Evolutionary conservation across 2,329 filamentous ascomycete species (phyloP).

Genomic region (Exophiala sideris): DNA sequence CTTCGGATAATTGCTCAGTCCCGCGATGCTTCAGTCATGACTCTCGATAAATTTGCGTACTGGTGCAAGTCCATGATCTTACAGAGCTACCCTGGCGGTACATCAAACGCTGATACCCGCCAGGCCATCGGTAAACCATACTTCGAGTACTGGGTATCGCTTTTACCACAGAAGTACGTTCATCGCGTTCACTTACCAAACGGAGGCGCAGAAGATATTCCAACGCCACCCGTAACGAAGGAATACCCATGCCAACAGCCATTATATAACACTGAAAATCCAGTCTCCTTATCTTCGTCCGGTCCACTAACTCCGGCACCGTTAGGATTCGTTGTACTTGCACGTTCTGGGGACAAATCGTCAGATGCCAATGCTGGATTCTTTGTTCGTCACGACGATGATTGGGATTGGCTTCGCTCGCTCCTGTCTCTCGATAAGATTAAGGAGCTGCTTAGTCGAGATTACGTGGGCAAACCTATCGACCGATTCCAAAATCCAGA

Average conservation of each 20-base stretch:
- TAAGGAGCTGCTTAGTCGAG: slow-evolving; percentile 14
- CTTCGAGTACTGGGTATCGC: slow-evolving; percentile 31
- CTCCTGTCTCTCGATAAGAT: slow-evolving; percentile 14
- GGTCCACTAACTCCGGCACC: slow-evolving; percentile 30
- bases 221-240: slow-evolving; percentile 25
- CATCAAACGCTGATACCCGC: not conserved
- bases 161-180: slow-evolving; percentile 30
- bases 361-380: slow-evolving; percentile 46
- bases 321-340: slow-evolving; percentile 37
- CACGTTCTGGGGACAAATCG: slow-evolving; percentile 43
- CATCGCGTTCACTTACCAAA: slow-evolving; percentile 29
- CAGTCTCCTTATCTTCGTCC: slow-evolving; percentile 22
- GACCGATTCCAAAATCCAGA: slow-evolving; percentile 20
- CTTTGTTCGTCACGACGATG: slow-evolving; percentile 42
- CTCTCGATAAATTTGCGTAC: not conserved
- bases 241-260: slow-evolving; percentile 23
- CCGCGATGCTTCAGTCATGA: not conserved
- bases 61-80: not conserved
- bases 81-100: not conserved
- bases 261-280: slow-evolving; percentile 22
- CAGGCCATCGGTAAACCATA: slow-evolving; percentile 8
- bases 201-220: slow-evolving; percentile 19
- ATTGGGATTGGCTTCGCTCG: slow-evolving; percentile 43
- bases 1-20: slow-evolving; percentile 39
- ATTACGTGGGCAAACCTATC: slow-evolving; percentile 9